Evolutionary conservation across 2,329 filamentous ascomycete species (phyloP).

Genomic region (Claviceps cyperi): DNA sequence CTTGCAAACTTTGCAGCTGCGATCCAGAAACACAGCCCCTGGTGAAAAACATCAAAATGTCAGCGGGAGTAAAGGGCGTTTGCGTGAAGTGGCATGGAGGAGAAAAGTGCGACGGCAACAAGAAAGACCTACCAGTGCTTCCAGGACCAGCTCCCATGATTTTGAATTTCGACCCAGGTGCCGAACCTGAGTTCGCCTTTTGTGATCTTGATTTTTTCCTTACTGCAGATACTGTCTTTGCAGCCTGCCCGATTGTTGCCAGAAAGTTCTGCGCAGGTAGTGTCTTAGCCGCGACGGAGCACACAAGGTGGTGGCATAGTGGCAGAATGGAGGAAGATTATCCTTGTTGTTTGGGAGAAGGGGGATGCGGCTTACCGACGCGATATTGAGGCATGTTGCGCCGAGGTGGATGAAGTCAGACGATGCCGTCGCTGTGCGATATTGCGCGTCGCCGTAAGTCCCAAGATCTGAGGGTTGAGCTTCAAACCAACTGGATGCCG

Average conservation of each 20-base stretch:
- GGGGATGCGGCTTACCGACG: constrained; percentile 24
- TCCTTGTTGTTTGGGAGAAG: neutral
- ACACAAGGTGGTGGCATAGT: neutral
- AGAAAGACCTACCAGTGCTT: constrained; percentile 61
- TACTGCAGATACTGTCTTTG: constrained; percentile 59
- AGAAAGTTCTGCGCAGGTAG: constrained; percentile 50
- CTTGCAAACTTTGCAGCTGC: constrained; percentile 51
- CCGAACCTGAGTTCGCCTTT: constrained; percentile 74
- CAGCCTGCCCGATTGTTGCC: constrained; percentile 60
- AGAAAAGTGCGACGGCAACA: neutral
- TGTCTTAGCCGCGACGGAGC: neutral
- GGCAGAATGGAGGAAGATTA: neutral
- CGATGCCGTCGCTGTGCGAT: no score
- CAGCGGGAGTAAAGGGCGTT: neutral
- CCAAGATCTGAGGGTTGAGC: no score
- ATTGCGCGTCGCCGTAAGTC: no score
- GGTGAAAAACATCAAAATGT: neutral
- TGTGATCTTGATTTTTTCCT: constrained; percentile 50
- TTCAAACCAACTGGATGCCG: no score
- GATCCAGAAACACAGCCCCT: constrained; percentile 84
- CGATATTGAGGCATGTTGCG: constrained; percentile 28
- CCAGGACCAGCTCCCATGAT: constrained; percentile 56
- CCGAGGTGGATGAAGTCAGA: no score
- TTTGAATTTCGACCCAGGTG: constrained; percentile 49
- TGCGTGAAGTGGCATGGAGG: neutral